Base-by-base conservation (phyloP, 768 basidiomycete species). In the Leccinum fibrillosum region DNA sequence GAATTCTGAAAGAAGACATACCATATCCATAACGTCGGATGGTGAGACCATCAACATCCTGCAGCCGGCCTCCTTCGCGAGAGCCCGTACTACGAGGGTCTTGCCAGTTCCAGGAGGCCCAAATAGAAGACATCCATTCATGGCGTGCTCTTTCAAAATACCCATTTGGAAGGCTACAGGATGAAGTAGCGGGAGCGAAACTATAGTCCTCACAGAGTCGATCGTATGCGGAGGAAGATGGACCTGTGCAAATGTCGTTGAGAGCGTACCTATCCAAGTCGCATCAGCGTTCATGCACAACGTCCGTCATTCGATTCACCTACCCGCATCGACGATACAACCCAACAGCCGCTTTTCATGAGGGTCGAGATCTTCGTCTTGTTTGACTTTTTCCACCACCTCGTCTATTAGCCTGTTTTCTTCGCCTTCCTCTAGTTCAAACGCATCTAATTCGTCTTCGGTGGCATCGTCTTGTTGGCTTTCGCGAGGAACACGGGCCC, bases 11-110 rank as follows among this genome's bases (percentile, higher is more conserved):
- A 30, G 9, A 52, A 21, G 51, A 69, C 81, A 49, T 60, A 92
- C 92, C 92, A 95, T 95, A 70, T 97, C 94, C 86, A 95, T 93
- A 49, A 98, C 90, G 68, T 98, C 94, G 10, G 93, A 92, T 6
- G 94, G 92, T 47, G 90, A 88, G 50, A 98, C 80, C 11, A 86
- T 84, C 67, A 98, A 75, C 94, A 98, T 98, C 52, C 92, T 82
- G 64, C 93, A 94, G 4, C 94, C 95, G 50, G 92, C 92, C 72
- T 97, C 94, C 66, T 89, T 90, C 3, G 95, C 95, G 10, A 98
- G 80, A 19, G 94, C 94, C 49, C 93, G 85, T 10, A 93, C 92
- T 10, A 94, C 81, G 15, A 95, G 76, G 0, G 94, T 95, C 74
- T 96, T 96, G 3, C 94, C 94, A n/a, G 85, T 86, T 45, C 94